A percentile compares a stretch with the other conserved stretches of the same genome.
Evolutionary conservation across 176 grass and related monocot species (phyloP).

Genomic region (Aegilops speltoides): DNA sequence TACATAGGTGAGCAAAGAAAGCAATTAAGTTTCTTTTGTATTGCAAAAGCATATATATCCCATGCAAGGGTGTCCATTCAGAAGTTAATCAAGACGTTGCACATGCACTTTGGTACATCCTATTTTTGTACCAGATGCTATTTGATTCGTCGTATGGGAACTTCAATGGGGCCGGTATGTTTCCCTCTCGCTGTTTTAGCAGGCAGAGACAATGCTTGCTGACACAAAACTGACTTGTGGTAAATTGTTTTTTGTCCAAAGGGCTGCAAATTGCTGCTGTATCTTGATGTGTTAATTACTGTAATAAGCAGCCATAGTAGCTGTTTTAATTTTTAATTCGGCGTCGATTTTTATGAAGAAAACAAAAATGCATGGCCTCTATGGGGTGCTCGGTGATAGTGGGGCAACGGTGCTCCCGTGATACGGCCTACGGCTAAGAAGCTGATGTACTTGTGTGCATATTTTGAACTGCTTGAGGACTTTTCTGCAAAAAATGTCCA

Average conservation of each 20-base stretch:
- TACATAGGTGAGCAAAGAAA: constrained; percentile 35
- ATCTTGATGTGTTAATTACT: neutral
- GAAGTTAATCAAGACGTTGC: constrained; percentile 19
- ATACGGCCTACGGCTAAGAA: too few relatives aligned
- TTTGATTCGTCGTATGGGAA: constrained; percentile 23
- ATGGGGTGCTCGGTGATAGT: too few relatives aligned
- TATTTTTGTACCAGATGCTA: constrained; percentile 25
- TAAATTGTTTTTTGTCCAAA: neutral
- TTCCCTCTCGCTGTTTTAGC: constrained; percentile 13
- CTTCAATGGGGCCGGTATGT: neutral
- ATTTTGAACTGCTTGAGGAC: too few relatives aligned
- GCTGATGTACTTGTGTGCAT: too few relatives aligned
- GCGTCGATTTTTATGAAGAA: neutral
- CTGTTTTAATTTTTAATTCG: neutral
- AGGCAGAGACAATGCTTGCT: neutral
- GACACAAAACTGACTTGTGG: neutral
- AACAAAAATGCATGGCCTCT: neutral
- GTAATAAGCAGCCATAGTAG: neutral
- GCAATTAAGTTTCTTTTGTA: constrained; percentile 35
- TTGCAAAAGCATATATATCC: constrained; percentile 24
- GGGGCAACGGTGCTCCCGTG: too few relatives aligned
- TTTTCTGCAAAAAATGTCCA: too few relatives aligned
- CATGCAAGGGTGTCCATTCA: neutral
- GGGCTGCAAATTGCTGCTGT: neutral
- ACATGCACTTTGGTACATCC: neutral